Evolutionary conservation across 768 basidiomycete species (phyloP), one percentile per base, ranked within the genome.

Genomic region (Phaeotremella fagi): DNA sequence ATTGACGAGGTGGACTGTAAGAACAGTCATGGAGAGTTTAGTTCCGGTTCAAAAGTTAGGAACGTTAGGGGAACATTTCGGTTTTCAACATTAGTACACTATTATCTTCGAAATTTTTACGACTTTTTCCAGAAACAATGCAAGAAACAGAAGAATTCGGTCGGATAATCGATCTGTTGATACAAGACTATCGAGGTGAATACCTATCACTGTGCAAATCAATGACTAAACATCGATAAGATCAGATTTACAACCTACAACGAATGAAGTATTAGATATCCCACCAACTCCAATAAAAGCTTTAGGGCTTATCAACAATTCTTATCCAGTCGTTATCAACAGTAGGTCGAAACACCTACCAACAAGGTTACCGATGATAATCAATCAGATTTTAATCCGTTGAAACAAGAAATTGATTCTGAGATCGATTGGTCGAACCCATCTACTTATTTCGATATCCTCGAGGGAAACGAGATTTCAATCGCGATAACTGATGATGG

Each of bases 401-500:
- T 41, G 23, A 0, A 26, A 5, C 24, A 26, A 24, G 56, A 48
- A n/a, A 14, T 26, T 26, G 25, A 4, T 20, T 59, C 73, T 27
- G 66, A 76, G 36, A 68, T 75, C 12, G 78, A 78, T 37, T 94
- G 90, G 90, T 78, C 81, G 11, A 77, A 84, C 12, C 50, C 61
- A 2, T 46, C 58, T 15, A 54, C 56, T 4, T 60, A 66, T 37
- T 26, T 29, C 66, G 76, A 81, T 44, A 79, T 91, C 12, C 65
- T 87, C 80, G 82, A 79, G 2, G 73, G 80, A 3, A 72, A 71
- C 24, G 48, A 59, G 27, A 79, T 91, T 33, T 85, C 86, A 5
- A 82, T 92, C 26, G 87, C 89, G 1, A 79, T 86, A 36, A 91
- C 90, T 4, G 87, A 89, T 0, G 82, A 89, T 57, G 90, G 89